Evolutionary conservation across 2,329 filamentous ascomycete genomes (phyloP).

Genomic region (Rutstroemia sp.): DNA sequence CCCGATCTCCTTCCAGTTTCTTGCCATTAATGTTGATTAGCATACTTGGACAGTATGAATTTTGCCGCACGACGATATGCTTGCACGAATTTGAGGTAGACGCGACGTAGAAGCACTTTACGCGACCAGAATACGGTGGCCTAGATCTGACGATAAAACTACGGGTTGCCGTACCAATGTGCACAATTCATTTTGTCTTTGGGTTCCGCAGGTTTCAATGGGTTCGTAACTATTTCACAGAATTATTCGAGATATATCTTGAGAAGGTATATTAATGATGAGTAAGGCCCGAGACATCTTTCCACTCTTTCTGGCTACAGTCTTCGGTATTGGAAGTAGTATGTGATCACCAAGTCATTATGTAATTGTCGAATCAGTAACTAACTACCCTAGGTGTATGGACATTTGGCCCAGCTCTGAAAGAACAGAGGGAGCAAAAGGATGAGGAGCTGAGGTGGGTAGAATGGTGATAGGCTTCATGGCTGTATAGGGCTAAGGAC

Average conservation of each 20-base stretch:
- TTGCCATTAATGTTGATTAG: constrained; percentile 22
- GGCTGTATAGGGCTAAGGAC: constrained; percentile 9
- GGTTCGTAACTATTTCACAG: too few relatives aligned
- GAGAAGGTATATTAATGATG: constrained; percentile 13
- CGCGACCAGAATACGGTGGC: constrained; percentile 4
- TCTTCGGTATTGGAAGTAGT: constrained; percentile 28
- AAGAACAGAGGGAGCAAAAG: constrained; percentile 20
- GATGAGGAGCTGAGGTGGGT: constrained; percentile 16
- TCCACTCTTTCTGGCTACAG: constrained; percentile 24
- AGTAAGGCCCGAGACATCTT: constrained; percentile 24
- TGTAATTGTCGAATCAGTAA: not conserved
- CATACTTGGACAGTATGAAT: constrained; percentile 16
- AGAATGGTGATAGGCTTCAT: not conserved
- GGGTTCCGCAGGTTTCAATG: not conserved
- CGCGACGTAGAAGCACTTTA: constrained; percentile 7
- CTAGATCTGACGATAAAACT: too few relatives aligned
- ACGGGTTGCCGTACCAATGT: too few relatives aligned
- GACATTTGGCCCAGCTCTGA: constrained; percentile 27
- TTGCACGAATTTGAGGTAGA: constrained; percentile 4
- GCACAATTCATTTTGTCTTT: not conserved
- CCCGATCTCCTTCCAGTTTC: constrained; percentile 30
- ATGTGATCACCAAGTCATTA: constrained; percentile 2
- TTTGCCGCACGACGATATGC: not conserved
- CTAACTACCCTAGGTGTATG: constrained; percentile 18
- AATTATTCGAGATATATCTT: not conserved